Evolutionary conservation across 2,329 filamentous ascomycete species (phyloP).

Genomic region (Amylocarpus encephaloides): DNA sequence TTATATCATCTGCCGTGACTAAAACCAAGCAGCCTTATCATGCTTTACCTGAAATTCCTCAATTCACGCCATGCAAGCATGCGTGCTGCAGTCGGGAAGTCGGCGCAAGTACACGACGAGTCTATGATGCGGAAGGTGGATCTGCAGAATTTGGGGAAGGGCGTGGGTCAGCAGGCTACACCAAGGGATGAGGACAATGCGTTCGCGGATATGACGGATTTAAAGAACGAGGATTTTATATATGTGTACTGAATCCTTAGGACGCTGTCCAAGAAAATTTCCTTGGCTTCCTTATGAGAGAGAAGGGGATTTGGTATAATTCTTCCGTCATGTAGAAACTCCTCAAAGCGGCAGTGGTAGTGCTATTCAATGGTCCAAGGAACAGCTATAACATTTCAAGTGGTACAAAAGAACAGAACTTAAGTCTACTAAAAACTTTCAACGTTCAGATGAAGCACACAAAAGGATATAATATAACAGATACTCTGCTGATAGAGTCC

Average conservation of each 20-base stretch:
- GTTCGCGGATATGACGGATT: constrained; percentile 52
- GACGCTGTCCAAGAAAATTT: too few species aligned
- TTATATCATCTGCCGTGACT: neutral
- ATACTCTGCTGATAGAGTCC: too few species aligned
- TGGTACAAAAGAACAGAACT: too few species aligned
- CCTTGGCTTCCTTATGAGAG: too few species aligned
- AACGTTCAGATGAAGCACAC: too few species aligned
- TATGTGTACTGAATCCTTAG: constrained; percentile 44
- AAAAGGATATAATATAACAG: too few species aligned
- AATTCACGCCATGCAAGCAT: constrained; percentile 48
- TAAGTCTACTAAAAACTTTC: too few species aligned
- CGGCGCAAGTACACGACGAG: constrained; percentile 48
- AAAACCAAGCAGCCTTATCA: constrained; percentile 24
- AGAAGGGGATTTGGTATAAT: too few species aligned
- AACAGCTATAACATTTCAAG: too few species aligned
- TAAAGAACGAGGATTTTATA: constrained; percentile 57
- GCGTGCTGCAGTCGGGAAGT: constrained; percentile 54
- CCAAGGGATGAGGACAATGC: constrained; percentile 38
- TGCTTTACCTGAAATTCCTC: constrained; percentile 43
- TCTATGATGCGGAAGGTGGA: constrained; percentile 42
- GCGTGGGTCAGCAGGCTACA: neutral
- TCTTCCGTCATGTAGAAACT: too few species aligned
- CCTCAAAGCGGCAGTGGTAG: too few species aligned
- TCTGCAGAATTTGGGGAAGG: constrained; percentile 6
- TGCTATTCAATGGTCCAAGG: too few species aligned